Percentiles rank a stretch among this genome's conserved stretches.
Conservation (phyloP, 2,329 filamentous ascomycete genomes). For the Sarocladium oryzae region DNA sequence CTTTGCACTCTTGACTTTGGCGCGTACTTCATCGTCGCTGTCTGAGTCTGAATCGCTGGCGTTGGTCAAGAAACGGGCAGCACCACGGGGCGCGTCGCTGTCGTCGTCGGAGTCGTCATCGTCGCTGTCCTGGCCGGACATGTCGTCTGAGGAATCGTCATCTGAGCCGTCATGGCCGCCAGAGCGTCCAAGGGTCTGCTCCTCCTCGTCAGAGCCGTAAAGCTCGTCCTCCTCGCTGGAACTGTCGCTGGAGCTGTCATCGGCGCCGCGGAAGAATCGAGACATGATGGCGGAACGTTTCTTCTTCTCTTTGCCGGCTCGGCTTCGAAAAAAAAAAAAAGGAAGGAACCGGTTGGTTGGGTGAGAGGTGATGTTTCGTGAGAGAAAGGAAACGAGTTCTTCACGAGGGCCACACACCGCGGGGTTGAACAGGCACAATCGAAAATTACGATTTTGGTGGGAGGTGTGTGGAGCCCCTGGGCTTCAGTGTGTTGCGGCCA, state of each 20-base stretch:
- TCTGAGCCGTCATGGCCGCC: slow-evolving; percentile 45
- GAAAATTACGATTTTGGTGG: slow-evolving; percentile 38
- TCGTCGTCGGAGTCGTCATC: slow-evolving; percentile 55
- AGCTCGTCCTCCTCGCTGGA: slow-evolving; percentile 96
- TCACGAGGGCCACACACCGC: slow-evolving; percentile 18
- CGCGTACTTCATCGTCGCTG: slow-evolving; percentile 79
- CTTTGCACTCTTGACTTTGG: slow-evolving; percentile 93
- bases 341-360: slow-evolving; percentile 2
- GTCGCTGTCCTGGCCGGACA: slow-evolving; percentile 42
- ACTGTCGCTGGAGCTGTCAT: slow-evolving; percentile 91
- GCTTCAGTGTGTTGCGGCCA: slow-evolving; percentile 1
- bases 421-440: slow-evolving; percentile 30
- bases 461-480: slow-evolving; percentile 22
- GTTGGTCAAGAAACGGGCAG: slow-evolving; percentile 64
- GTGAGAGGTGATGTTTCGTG: slow-evolving; percentile 4
- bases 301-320: slow-evolving; percentile 8
- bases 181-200: background rate
- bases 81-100: slow-evolving; percentile 59
- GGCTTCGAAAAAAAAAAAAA: slow-evolving; percentile 2
- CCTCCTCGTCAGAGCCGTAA: slow-evolving; percentile 50
- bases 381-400: slow-evolving; percentile 5
- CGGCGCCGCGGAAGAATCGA: slow-evolving; percentile 89
- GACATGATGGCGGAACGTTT: slow-evolving; percentile 59
- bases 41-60: slow-evolving; percentile 63
- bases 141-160: slow-evolving; percentile 39